phyloP scores from a whole-genome alignment of 768 basidiomycete genomes.

The Naganishia friedmannii region DNA sequence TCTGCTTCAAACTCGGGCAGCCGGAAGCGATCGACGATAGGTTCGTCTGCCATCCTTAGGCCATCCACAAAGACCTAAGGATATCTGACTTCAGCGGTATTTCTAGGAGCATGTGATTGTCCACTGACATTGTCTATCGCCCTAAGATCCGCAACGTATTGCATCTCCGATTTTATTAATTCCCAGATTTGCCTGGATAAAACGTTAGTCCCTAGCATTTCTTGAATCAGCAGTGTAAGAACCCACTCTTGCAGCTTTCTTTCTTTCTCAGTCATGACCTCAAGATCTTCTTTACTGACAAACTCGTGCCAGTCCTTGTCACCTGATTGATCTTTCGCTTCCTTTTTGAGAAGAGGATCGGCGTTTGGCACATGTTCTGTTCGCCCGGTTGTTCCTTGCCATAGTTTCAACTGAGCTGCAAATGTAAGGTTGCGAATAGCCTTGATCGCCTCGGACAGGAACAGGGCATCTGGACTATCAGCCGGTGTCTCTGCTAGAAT shows the following conservation, averaged over 20 bases:
- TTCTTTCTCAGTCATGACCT: conserved; percentile 67
- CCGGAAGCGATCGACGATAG: conserved; percentile 60
- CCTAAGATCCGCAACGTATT: conserved; percentile 86
- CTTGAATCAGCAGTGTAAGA: too few relatives aligned
- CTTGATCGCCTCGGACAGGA: conserved; percentile 74
- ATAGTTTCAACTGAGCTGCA: conserved; percentile 77
- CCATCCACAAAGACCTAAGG: conserved; percentile 68
- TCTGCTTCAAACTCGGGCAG: conserved; percentile 82
- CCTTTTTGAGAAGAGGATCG: conserved; percentile 25
- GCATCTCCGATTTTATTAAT: conserved; percentile 88
- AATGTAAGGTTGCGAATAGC: conserved; percentile 78
- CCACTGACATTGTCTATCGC: conserved; percentile 69
- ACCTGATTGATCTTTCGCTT: conserved; percentile 53
- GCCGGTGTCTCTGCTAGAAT: conserved; percentile 76
- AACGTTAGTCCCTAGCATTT: not conserved
- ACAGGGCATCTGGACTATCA: conserved; percentile 78
- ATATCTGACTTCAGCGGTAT: not conserved
- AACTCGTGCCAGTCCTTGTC: conserved; percentile 92
- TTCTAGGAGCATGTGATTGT: not conserved
- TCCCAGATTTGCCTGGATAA: conserved; percentile 77
- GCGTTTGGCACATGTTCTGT: conserved; percentile 53
- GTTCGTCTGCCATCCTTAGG: conserved; percentile 54
- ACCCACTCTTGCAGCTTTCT: conserved; percentile 78
- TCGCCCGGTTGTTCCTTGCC: conserved; percentile 83
- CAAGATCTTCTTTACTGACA: conserved; percentile 66